Base-by-base conservation (phyloP, 139 green algal species). In the Chlamydomonas incerta region DNA sequence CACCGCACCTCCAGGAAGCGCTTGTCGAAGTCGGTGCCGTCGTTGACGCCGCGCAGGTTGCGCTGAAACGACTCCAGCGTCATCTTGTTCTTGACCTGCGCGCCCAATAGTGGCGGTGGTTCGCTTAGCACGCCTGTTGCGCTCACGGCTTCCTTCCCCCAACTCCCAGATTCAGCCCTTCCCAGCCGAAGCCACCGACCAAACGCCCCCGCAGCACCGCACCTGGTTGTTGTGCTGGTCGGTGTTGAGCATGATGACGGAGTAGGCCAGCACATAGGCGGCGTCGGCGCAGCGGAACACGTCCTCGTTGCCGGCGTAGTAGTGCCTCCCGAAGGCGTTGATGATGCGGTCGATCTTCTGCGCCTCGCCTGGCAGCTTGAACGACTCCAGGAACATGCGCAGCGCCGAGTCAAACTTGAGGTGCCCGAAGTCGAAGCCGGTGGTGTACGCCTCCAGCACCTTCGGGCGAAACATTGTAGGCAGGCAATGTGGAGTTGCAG, bases 271-370 rank as follows among this genome's bases (percentile, higher is more conserved):
- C 86, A 99, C 95, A 87, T 99, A 99, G 3, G 95, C 97, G 5
- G 88, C 91, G 75, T 95, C 92, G 23, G 87, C 82, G 68, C 66
- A 77, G 9, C 71, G 73, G 85, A 95, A 92, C 2, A 92, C 74
- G 66, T 87, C 80, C 24, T 88, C 62, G 80, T 88, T 92, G 55
- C 33, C 31, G 14, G 47, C 18, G 70, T 87, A 87, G 75, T 90
- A 92, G 75, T 92, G 85, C 3, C 83, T 73, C 28, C 88, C 88
- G 66, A 92, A 92, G 28, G 83, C 70, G 80, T 94, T 94, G 88
- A 99, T 98, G 68, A 99, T 94, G 37, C 98, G 91, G 89, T 99
- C 98, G 66, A 99, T 99, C 93, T 99, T 99, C 92, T 99, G 98
- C 15, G 98, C 97, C 91, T 99, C 98, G 13, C 98, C 98, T 20